Conservation (phyloP, 2,329 filamentous ascomycete genomes). For the Aureobasidium sp. region DNA sequence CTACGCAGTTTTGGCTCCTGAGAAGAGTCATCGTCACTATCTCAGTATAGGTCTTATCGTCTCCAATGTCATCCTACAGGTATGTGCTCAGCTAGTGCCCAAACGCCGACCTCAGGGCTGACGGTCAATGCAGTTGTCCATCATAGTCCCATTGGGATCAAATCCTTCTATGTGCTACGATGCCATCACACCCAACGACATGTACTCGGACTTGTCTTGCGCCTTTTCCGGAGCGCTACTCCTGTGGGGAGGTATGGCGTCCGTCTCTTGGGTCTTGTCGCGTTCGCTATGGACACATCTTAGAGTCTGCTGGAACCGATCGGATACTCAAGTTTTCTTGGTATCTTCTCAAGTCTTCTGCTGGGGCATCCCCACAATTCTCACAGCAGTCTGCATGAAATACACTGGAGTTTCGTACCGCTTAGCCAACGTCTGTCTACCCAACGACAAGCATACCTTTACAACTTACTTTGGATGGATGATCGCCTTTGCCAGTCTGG, state of each 20-base stretch:
- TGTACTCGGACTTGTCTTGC: constrained; percentile 67
- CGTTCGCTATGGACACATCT: constrained; percentile 31
- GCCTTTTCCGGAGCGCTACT: constrained; percentile 72
- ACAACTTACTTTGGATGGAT: constrained; percentile 33
- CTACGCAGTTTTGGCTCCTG: constrained; percentile 69
- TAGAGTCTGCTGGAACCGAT: constrained; percentile 28
- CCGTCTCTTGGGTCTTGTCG: constrained; percentile 60
- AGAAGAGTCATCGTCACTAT: constrained; percentile 83
- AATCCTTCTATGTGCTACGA: constrained; percentile 71
- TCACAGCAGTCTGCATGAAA: constrained; percentile 24
- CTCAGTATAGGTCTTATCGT: constrained; percentile 71
- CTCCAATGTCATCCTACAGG: constrained; percentile 66
- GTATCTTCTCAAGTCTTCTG: constrained; percentile 24
- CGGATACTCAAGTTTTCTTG: constrained; percentile 26
- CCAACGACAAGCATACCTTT: constrained; percentile 30
- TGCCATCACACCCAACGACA: constrained; percentile 75
- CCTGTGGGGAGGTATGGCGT: constrained; percentile 69
- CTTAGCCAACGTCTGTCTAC: constrained; percentile 29
- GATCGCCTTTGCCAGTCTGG: constrained; percentile 26
- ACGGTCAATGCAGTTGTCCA: constrained; percentile 54
- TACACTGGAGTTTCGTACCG: constrained; percentile 30
- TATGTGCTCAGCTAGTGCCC: constrained; percentile 36
- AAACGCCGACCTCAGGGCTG: background rate
- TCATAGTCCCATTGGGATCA: constrained; percentile 70
- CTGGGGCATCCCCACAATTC: constrained; percentile 23